Conservation (phyloP, 1,284 basidiomycete genomes). For the Pulchroboletus neoregius region DNA sequence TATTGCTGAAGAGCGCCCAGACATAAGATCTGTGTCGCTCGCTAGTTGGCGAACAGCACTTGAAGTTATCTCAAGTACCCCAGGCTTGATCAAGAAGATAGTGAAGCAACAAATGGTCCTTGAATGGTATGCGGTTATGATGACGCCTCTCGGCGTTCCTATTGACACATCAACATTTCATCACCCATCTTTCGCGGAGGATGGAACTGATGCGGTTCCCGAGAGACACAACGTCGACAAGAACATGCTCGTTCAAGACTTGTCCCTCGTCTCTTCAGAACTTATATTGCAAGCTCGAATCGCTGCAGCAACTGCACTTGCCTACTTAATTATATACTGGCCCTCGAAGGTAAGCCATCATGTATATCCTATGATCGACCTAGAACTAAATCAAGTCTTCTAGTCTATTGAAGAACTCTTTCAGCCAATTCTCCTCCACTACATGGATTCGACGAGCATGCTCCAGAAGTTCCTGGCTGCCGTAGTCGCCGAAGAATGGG, state of each 20-base stretch:
- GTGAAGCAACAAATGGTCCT: constrained; percentile 54
- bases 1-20: constrained; percentile 84
- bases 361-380: neutral
- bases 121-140: constrained; percentile 85
- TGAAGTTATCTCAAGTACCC: constrained; percentile 44
- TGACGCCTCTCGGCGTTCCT: constrained; percentile 86
- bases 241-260: constrained; percentile 90
- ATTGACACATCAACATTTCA: constrained; percentile 77
- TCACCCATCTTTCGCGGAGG: constrained; percentile 48
- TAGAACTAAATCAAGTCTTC: constrained; percentile 17
- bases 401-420: constrained; percentile 56
- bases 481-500: constrained; percentile 92
- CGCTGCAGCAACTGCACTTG: constrained; percentile 78
- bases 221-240: constrained; percentile 95
- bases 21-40: constrained; percentile 82
- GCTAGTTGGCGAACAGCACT: constrained; percentile 77
- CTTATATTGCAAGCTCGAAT: constrained; percentile 80
- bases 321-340: constrained; percentile 69
- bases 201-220: constrained; percentile 40
- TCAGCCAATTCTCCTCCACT: constrained; percentile 69
- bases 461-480: constrained; percentile 86
- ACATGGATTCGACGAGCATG: constrained; percentile 85
- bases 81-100: constrained; percentile 49
- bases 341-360: constrained; percentile 47
- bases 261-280: constrained; percentile 80